Evolutionary conservation across 176 grass and related monocot species (phyloP).

Genomic region (Calamus simplicifolius): DNA sequence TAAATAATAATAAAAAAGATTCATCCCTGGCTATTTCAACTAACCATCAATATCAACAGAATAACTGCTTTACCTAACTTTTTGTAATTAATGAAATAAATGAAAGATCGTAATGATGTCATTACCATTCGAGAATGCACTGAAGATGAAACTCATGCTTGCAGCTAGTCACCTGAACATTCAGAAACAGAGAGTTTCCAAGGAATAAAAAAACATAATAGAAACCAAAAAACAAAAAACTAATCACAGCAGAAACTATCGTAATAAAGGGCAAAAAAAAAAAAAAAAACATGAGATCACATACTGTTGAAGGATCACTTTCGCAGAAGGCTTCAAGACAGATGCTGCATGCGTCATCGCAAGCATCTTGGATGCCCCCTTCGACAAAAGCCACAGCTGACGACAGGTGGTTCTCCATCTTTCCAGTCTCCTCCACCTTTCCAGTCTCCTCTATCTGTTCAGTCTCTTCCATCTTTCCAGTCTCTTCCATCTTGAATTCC

Average conservation of each 20-base stretch:
- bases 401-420: slow-evolving; percentile 68
- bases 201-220: too few relatives aligned
- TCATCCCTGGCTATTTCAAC: too few relatives aligned
- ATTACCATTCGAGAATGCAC: slow-evolving; percentile 95
- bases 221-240: neutral
- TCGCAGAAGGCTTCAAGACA: slow-evolving; percentile 92
- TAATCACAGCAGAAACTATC: too few relatives aligned
- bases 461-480: slow-evolving; percentile 73
- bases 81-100: too few relatives aligned
- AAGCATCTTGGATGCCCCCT: slow-evolving; percentile 88
- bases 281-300: neutral
- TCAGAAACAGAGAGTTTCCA: neutral
- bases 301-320: slow-evolving; percentile 84
- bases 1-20: too few relatives aligned
- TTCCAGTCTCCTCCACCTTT: slow-evolving; percentile 60
- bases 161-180: slow-evolving; percentile 68
- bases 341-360: slow-evolving; percentile 94
- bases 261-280: neutral
- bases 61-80: too few relatives aligned
- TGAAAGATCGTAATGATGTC: too few relatives aligned
- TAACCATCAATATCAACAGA: too few relatives aligned
- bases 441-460: slow-evolving; percentile 73
- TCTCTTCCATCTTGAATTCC: slow-evolving; percentile 46
- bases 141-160: slow-evolving; percentile 93
- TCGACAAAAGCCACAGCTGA: slow-evolving; percentile 86